These are phyloP conservation scores for Saccharomycopsis hybrid DNA, from an alignment of 1,139 yeast species.

Conservation along the genomic window DNA sequence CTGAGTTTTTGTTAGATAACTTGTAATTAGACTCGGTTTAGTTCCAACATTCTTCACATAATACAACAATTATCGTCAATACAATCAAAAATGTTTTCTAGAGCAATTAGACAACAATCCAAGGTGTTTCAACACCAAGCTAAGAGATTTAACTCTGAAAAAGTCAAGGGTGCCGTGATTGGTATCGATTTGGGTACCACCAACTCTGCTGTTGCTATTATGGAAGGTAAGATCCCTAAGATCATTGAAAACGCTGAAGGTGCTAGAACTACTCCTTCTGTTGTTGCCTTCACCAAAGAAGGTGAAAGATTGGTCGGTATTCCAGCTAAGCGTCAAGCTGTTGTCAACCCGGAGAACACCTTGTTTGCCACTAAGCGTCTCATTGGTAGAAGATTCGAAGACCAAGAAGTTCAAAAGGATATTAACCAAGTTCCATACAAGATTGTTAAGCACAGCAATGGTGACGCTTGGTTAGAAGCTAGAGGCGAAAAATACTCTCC, in stretches of 20 bases:
- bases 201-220: slow-evolving; percentile 97
- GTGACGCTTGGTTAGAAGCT: slow-evolving; percentile 99
- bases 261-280: slow-evolving; percentile 98
- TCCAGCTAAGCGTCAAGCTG: slow-evolving; percentile 99
- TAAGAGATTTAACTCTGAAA: slow-evolving; percentile 38
- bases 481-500: slow-evolving; percentile 92
- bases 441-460: slow-evolving; percentile 91
- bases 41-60: too few relatives aligned
- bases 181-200: slow-evolving; percentile 99
- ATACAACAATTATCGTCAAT: too few relatives aligned
- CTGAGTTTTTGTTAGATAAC: too few relatives aligned
- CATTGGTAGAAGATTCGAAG: slow-evolving; percentile 97
- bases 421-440: slow-evolving; percentile 95
- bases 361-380: slow-evolving; percentile 97
- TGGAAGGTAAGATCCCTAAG: slow-evolving; percentile 96
- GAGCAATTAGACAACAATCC: slow-evolving; percentile 17
- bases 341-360: slow-evolving; percentile 97
- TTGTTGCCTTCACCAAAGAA: slow-evolving; percentile 96
- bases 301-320: slow-evolving; percentile 96
- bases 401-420: slow-evolving; percentile 93
- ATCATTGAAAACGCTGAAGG: slow-evolving; percentile 98
- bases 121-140: slow-evolving; percentile 16
- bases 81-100: slow-evolving; percentile 19
- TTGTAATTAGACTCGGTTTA: too few relatives aligned
- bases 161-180: slow-evolving; percentile 71